These are phyloP conservation scores for Phylloporus scabripes DNA, from an alignment of 768 basidiomycete species.

Conservation along the genomic window DNA sequence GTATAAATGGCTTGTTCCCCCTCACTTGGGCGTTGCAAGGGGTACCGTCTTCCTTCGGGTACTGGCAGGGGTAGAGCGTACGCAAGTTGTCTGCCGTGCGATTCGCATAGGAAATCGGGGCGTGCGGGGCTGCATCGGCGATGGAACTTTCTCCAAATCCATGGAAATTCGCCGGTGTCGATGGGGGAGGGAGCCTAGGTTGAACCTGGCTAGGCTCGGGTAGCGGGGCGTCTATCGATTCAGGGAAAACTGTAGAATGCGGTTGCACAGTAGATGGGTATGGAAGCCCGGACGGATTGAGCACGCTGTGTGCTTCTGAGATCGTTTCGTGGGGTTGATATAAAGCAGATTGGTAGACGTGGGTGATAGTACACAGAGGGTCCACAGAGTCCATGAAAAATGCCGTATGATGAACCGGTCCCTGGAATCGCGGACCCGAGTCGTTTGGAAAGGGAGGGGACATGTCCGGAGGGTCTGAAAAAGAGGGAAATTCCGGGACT, in stretches of 20 bases:
- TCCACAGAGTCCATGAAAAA: background rate
- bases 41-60: background rate
- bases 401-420: background rate
- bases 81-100: background rate
- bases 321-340: background rate
- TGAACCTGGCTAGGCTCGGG: background rate
- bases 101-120: background rate
- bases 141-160: background rate
- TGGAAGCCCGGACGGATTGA: background rate
- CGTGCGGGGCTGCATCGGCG: background rate
- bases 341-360: background rate
- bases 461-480: background rate
- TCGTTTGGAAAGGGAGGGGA: background rate
- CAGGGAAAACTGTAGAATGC: background rate
- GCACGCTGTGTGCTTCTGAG: background rate
- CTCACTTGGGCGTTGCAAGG: slow-evolving; percentile 5
- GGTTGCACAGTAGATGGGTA: background rate
- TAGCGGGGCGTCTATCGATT: background rate
- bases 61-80: slow-evolving; percentile 2
- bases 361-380: background rate
- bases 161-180: background rate
- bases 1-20: slow-evolving; percentile 6
- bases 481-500: background rate
- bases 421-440: background rate
- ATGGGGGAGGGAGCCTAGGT: background rate